Evolutionary conservation across 176 grass and related monocot genomes (phyloP), one percentile per base, ranked within the genome.

Genomic region (Zoysia japonica): DNA sequence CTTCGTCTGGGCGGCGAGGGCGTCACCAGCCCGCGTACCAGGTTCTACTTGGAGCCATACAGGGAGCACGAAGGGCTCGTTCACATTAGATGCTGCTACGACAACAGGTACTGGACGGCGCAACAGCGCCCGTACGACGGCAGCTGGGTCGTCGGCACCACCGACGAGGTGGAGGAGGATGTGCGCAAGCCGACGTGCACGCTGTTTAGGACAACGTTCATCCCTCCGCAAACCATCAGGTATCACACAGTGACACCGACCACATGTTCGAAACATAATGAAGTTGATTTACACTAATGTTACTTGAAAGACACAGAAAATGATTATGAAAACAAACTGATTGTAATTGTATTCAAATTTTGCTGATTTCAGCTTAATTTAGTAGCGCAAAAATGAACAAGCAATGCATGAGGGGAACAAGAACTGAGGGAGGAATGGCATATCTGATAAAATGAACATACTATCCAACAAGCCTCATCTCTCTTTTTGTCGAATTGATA

Each of bases 21-120:
- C 43, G 66, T 70, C 15, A 40, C 28, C 20, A 71, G 53, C 28
- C 78, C 66, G 44, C 11, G 61, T 67, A n/a, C 78, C 7, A 60
- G 67, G 53, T 80, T 80, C 67, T 57, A 61, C 20, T 3, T 80
- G 12, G 78, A 71, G 42, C 28, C 67, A 28, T 80, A 66, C 20
- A 70, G 16, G 53, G 43, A 60, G 53, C 78, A 80, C 53, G 0
- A 17, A 14, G 66, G 78, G 42, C 67, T 40, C 53, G 20, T 71
- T 52, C 78, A 80, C 78, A 59, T 80, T 42, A 36, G 78, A 6
- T 80, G 52, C 78, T 80, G 78, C 66, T 80, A 80, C 53, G 43
- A 80, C 78, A 80, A 70, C 78, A 80, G 38, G 50, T 80, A 80
- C 66, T 80, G 49, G 77, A 49, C 36, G 48, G 50, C 48, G 38